These are phyloP conservation scores for Zasmidium cellare DNA, from an alignment of 2,329 filamentous ascomycete genomes.

Conservation along the genomic window DNA sequence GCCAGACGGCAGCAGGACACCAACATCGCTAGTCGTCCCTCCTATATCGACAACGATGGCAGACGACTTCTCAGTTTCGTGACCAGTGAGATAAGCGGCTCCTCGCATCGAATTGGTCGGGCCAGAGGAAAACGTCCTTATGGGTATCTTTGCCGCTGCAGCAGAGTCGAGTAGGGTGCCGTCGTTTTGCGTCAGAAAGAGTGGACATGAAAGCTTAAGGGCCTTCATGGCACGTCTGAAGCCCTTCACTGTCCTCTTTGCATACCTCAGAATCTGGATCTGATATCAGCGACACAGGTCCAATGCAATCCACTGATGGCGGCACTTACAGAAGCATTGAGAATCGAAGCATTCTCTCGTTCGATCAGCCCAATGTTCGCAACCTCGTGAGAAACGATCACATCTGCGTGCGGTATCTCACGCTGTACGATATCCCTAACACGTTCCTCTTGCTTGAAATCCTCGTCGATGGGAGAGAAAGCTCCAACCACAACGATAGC, in stretches of 20 bases:
- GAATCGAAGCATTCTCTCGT: constrained; percentile 52
- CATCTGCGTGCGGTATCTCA: constrained; percentile 49
- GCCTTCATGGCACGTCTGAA: constrained; percentile 49
- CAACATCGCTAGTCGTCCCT: constrained; percentile 65
- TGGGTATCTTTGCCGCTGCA: constrained; percentile 49
- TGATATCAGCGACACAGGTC: not conserved
- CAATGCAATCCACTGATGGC: not conserved
- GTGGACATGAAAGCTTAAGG: constrained; percentile 47
- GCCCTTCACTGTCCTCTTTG: constrained; percentile 45
- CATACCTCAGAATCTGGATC: constrained; percentile 43
- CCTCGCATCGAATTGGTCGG: constrained; percentile 57
- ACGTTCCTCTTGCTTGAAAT: constrained; percentile 53
- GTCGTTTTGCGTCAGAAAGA: constrained; percentile 56
- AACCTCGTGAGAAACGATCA: constrained; percentile 54
- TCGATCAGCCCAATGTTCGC: constrained; percentile 53
- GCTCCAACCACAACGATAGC: constrained; percentile 58
- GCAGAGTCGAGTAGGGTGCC: constrained; percentile 51
- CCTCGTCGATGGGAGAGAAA: constrained; percentile 59
- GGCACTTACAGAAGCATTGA: constrained; percentile 44
- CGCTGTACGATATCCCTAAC: constrained; percentile 50
- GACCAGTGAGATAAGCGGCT: constrained; percentile 56
- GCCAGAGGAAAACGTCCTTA: constrained; percentile 54
- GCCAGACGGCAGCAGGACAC: constrained; percentile 59
- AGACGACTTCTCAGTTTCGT: constrained; percentile 31
- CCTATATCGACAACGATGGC: constrained; percentile 65